These are phyloP conservation scores for Ploettnerulaceae sp. DNA, from an alignment of 2,329 filamentous ascomycete genomes.

Conservation along the genomic window DNA sequence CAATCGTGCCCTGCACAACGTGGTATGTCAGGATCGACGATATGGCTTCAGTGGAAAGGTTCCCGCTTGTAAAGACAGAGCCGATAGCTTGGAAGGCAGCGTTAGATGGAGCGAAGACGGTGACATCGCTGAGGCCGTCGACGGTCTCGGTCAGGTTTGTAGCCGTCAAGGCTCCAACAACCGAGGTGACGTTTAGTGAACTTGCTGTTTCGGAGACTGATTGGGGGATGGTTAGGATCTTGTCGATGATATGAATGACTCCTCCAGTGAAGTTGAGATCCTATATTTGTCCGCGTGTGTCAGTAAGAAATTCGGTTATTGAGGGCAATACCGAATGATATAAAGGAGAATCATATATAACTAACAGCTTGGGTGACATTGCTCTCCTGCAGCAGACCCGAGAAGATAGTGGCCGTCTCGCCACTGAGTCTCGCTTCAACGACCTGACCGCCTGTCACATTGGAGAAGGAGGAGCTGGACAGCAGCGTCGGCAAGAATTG, in stretches of 20 bases:
- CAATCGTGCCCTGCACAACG: constrained; percentile 30
- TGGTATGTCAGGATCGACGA: constrained; percentile 33
- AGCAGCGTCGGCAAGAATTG: constrained; percentile 41
- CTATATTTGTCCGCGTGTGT: no score
- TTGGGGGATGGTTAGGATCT: constrained; percentile 43
- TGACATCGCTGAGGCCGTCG: constrained; percentile 45
- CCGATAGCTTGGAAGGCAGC: constrained; percentile 34
- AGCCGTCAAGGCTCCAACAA: constrained; percentile 32
- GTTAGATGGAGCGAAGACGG: constrained; percentile 38
- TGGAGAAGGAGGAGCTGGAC: constrained; percentile 39
- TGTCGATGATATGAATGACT: constrained; percentile 47
- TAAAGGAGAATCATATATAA: no score
- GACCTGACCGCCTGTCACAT: constrained; percentile 46
- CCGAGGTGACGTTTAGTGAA: constrained; percentile 30
- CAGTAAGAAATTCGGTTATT: no score
- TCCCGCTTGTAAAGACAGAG: constrained; percentile 25
- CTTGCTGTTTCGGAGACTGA: constrained; percentile 33
- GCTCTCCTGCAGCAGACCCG: constrained; percentile 27
- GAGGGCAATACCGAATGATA: no score
- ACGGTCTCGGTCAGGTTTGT: constrained; percentile 36
- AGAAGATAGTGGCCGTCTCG: constrained; percentile 36
- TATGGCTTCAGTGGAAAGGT: constrained; percentile 25
- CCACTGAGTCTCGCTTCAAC: constrained; percentile 39
- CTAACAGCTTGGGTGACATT: constrained; percentile 24
- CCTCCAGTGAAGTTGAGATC: constrained; percentile 47